These are phyloP conservation scores for Cardiospermum halicacabum DNA, from an alignment of 345 rosid genomes.

Conservation along the genomic window DNA sequence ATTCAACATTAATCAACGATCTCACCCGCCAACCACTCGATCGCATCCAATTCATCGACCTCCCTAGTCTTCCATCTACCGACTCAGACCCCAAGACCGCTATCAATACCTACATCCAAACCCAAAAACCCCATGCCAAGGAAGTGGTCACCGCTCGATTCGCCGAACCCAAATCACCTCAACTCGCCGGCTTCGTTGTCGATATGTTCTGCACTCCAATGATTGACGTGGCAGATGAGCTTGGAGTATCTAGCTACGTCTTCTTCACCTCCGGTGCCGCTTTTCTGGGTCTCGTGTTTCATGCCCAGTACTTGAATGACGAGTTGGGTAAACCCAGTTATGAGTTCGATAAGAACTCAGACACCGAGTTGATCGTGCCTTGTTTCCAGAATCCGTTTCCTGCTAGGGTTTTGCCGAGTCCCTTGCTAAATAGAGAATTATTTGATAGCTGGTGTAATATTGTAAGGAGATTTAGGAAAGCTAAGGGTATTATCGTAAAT, in stretches of 20 bases:
- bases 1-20: constrained; percentile 12
- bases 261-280: no score
- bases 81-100: no score
- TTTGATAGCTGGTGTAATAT: accelerated
- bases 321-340: constrained; percentile 14
- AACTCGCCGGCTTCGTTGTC: constrained; percentile 43
- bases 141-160: constrained; percentile 17
- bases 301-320: not conserved
- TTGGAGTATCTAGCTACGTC: no score
- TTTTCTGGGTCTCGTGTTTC: no score
- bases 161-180: constrained; percentile 17
- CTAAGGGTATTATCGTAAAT: no score
- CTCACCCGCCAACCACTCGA: not conserved
- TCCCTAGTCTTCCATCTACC: constrained; percentile 13
- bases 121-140: constrained; percentile 29
- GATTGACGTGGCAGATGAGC: no score
- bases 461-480: no score
- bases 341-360: constrained; percentile 30
- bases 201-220: constrained; percentile 19
- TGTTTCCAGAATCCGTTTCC: constrained; percentile 31
- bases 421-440: not conserved
- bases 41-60: constrained; percentile 31
- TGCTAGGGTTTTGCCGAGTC: constrained; percentile 1
- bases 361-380: constrained; percentile 28
- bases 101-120: constrained; percentile 9